Base-by-base conservation (phyloP, 2,329 filamentous ascomycete species). In the Fusarium tuaranense region DNA sequence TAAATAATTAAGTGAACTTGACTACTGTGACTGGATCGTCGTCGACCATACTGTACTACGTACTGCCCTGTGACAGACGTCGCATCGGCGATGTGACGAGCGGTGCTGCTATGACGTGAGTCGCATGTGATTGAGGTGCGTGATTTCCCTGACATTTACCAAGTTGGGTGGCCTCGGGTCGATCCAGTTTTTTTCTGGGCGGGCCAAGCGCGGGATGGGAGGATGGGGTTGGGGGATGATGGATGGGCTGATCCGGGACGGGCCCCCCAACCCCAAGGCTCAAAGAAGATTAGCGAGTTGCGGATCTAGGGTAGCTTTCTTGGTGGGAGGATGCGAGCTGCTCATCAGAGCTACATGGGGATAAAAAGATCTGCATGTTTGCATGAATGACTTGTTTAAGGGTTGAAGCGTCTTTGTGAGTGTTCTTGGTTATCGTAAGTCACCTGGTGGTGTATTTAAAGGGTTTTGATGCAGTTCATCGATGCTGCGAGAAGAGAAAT, bases 51-150 rank as follows among this genome's bases (percentile, higher is more conserved):
- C 27, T 18, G 32, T 34, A 34, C 32, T 34, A 13, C 32, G 12
- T 34, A 34, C 32, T 34, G 32, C 32, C 32, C 32, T 34, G n/a
- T 38, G n/a, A 34, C 12, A 13, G 34, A 14, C 13, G n/a, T 48
- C 12, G 22, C 63, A 61, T 65, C 27, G 59, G 65, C 48, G 60
- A 70, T 65, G 60, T 51, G 48, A 53, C 27, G 27, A 46, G 55
- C 7, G 7, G 9, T 44, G 30, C 25, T 70, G 36, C 55, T 60
- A 74, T 75, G 72, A 73, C 69, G 69, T 74, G 69, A 73, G 72
- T 72, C 39, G 72, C 72, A 73, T 74, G 72, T 75, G 72, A 75
- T 73, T 32, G 16, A 27, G 34, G 48, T 75, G 72, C 72, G 69
- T 72, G 72, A 75, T 74, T 73, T 75, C 60, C 72, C 18, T 67